Evolutionary conservation across 2,329 filamentous ascomycete species (phyloP), one percentile per base, ranked within the genome.

Genomic region (Pestalotiopsis sp.): DNA sequence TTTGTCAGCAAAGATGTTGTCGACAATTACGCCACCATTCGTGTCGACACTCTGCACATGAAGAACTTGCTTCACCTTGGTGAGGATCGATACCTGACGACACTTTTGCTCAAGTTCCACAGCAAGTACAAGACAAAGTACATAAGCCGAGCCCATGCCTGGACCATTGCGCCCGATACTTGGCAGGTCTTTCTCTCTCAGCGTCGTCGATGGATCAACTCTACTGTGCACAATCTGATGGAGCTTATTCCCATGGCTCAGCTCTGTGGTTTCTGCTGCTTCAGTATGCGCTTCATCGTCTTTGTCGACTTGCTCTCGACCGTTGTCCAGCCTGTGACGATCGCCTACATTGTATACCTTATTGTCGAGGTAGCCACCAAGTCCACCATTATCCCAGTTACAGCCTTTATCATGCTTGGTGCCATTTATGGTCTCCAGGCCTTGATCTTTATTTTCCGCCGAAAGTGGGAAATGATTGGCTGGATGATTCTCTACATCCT

Each of bases 381-480:
- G 66, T 83, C 89, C 0, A 87, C 84, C 2, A 84, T 91, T 5
- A 86, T 98, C 6, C 95, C 95, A 0, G 82, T 95, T 68, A 97
- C 93, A 0, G 91, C 96, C 0, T 97, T 99, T 79, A 89, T 99
- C 77, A 86, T 99, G 63, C 88, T 99, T 11, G 96, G 89, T 76
- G 95, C 93, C n/a, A 96, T 99, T 75, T 99, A 98, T 80, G 96
- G 96, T 89, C 84, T 99, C 14, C 96, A 99, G 77, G 95, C 93
- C 58, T 91, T 98, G 78, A 98, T 99, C 80, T 99, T 99, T 85
- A 97, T 98, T 76, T 78, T 98, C 68, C 92, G 94, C 69, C 92
- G 95, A 76, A 98, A 98, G 84, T 99, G 96, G 96, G 95, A 99
- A 80, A 98, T 98, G 95, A 92, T 99, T 74, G 96, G 95, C 45